Conservation (phyloP, 768 basidiomycete genomes). For the Boletus rex-veris region DNA sequence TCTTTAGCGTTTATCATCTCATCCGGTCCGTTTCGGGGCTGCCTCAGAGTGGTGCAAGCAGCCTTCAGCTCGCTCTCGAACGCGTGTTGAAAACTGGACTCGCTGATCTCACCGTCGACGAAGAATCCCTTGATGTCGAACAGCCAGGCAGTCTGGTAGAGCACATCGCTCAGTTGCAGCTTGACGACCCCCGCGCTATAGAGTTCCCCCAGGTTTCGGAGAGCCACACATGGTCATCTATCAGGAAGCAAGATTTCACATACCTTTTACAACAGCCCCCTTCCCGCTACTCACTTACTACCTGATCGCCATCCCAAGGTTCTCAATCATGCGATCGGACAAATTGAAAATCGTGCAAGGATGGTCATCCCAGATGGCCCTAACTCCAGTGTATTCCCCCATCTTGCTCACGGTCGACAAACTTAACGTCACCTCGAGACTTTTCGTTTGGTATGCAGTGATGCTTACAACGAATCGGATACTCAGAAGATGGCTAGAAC, state of each 20-base stretch:
- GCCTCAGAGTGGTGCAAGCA: slow-evolving; percentile 42
- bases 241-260: slow-evolving; percentile 59
- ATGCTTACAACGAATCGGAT: slow-evolving; percentile 48
- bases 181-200: slow-evolving; percentile 64
- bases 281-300: slow-evolving; percentile 50
- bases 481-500: slow-evolving; percentile 43
- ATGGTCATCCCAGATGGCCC: slow-evolving; percentile 58
- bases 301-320: slow-evolving; percentile 42
- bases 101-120: slow-evolving; percentile 50
- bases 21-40: slow-evolving; percentile 45
- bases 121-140: slow-evolving; percentile 46
- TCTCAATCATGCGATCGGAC: slow-evolving; percentile 56
- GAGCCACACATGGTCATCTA: slow-evolving; percentile 64
- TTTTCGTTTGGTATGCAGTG: slow-evolving; percentile 58
- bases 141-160: slow-evolving; percentile 64
- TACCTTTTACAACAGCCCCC: slow-evolving; percentile 75
- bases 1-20: slow-evolving; percentile 67
- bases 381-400: slow-evolving; percentile 43
- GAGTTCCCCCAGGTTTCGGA: slow-evolving; percentile 71
- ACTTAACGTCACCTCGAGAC: slow-evolving; percentile 65
- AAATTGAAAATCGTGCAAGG: slow-evolving; percentile 73
- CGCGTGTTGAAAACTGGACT: slow-evolving; percentile 69
- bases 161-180: slow-evolving; percentile 51
- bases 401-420: slow-evolving; percentile 77
- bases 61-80: slow-evolving; percentile 53